Percentiles rank a stretch among this genome's conserved stretches.
phyloP scores from a whole-genome alignment of 225 moss, liverwort and hornwort genomes.

The Physcomitrellopsis africana region DNA sequence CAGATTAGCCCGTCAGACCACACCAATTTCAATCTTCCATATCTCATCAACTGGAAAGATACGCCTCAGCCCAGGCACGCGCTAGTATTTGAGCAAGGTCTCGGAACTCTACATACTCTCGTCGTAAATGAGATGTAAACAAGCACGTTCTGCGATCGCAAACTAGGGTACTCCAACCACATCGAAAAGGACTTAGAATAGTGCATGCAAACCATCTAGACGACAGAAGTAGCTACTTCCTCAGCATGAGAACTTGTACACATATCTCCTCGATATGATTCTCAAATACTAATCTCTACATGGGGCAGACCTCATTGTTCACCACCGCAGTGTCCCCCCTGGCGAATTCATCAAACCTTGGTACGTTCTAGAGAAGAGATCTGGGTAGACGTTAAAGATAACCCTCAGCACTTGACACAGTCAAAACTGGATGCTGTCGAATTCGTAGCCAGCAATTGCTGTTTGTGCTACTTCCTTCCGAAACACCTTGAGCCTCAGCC shows the following conservation, averaged over 20 bases:
- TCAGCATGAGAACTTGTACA: neutral
- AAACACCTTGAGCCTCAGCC: conserved; percentile 17
- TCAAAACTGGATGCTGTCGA: conserved; percentile 21
- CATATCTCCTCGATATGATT: conserved; percentile 14
- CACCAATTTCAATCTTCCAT: too few species aligned
- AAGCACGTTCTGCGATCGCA: conserved; percentile 23
- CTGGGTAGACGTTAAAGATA: conserved; percentile 18
- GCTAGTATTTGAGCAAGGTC: conserved; percentile 16
- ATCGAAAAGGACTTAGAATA: neutral
- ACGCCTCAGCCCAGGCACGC: conserved; percentile 1
- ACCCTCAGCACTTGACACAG: conserved; percentile 24
- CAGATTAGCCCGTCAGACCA: too few species aligned
- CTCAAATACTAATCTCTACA: conserved; percentile 16
- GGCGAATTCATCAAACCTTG: too few species aligned
- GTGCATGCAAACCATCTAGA: conserved; percentile 19
- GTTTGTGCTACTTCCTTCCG: conserved; percentile 21
- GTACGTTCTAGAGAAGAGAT: conserved; percentile 23
- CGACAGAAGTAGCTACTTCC: neutral
- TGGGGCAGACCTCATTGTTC: conserved; percentile 22
- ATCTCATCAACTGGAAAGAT: conserved; percentile 32
- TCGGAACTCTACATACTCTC: conserved; percentile 15
- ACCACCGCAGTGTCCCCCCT: conserved; percentile 22
- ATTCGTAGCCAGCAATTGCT: conserved; percentile 20
- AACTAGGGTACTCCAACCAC: neutral
- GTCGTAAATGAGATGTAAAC: conserved; percentile 10